Base-by-base conservation (phyloP, 805 yeast species). In the Scheffersomyces lignosus region DNA sequence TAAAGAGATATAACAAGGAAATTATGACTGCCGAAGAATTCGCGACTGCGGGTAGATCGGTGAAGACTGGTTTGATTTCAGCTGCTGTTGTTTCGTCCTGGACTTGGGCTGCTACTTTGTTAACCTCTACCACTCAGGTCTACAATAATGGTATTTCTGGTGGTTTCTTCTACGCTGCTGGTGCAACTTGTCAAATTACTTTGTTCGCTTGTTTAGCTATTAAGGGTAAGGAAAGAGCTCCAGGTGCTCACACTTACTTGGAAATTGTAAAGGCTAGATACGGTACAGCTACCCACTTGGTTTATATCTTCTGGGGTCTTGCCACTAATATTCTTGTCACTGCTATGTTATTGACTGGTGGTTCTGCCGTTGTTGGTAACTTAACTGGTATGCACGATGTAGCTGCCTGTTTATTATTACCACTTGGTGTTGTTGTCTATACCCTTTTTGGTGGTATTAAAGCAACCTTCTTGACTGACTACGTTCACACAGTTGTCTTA, bases 31-130 rank as follows among this genome's bases (percentile, higher is more conserved):
- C 96, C 3, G 97, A 90, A 64, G 96, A 89, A 56, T 90, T 90
- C 50, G 79, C 95, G 3, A 89, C 96, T 4, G 96, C 96, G 24
- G 96, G 96, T 47, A 77, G 96, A 56, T 72, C 87, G 3, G 95
- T 90, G 28, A 85, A 83, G 50, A 81, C 91, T 0, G 93, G 93
- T 33, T 70, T 90, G 47, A 83, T 88, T 44, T 81, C 91, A 4
- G 81, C 95, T 5, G 96, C 96, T 5, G 96, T 90, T 20, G 96
- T 89, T 6, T 81, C 91, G 9, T 81, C 91, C 6, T 90, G 98
- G 98, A 88, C 96, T 10, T 70, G 75, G 75, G 64, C 71, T 27
- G 71, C 47, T n/a, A 86, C 95, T 1, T 63, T 86, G 32, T 67
- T 86, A 22, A 81, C 80, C 26, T 80, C 88, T 2, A 78, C 95